Conservation (phyloP, 208 protist genomes). For the Entamoeba moshkovskii region DNA sequence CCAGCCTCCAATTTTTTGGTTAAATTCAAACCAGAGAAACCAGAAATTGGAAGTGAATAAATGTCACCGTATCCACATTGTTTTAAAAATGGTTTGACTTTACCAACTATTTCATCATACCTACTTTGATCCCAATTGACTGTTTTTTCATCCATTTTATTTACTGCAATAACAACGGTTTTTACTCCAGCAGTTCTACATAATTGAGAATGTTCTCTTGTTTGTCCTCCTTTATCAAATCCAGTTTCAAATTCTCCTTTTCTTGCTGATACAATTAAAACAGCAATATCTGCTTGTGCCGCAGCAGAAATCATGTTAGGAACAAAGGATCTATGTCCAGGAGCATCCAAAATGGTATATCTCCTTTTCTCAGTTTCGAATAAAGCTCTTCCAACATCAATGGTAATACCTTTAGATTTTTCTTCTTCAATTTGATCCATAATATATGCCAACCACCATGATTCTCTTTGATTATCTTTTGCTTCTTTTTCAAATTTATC, state of each 20-base stretch:
- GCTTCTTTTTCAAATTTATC: conserved; percentile 63
- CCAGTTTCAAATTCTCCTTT: conserved; percentile 71
- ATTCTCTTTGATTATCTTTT: conserved; percentile 58
- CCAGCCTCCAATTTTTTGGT: conserved; percentile 1
- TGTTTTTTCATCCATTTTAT: conserved; percentile 37
- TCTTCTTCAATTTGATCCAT: conserved; percentile 76
- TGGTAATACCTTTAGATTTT: conserved; percentile 74
- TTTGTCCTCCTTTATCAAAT: conserved; percentile 55
- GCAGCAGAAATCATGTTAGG: conserved; percentile 75
- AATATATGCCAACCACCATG: conserved; percentile 82
- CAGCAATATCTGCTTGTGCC: conserved; percentile 63
- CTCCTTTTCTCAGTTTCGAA: conserved; percentile 67
- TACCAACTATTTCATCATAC: conserved; percentile 32
- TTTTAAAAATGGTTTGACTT: conserved; percentile 22
- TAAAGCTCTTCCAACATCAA: conserved; percentile 66
- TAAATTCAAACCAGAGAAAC: conserved; percentile 31
- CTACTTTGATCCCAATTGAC: conserved; percentile 17
- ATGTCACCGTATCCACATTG: conserved; percentile 24
- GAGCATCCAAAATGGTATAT: conserved; percentile 72
- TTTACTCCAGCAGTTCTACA: conserved; percentile 32
- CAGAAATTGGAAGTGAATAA: conserved; percentile 31
- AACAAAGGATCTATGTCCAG: conserved; percentile 73
- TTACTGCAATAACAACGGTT: conserved; percentile 29
- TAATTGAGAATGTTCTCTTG: conserved; percentile 33
- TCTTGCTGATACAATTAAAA: conserved; percentile 61